phyloP scores from a whole-genome alignment of 2,329 filamentous ascomycete species.

The Chalara sp. region DNA sequence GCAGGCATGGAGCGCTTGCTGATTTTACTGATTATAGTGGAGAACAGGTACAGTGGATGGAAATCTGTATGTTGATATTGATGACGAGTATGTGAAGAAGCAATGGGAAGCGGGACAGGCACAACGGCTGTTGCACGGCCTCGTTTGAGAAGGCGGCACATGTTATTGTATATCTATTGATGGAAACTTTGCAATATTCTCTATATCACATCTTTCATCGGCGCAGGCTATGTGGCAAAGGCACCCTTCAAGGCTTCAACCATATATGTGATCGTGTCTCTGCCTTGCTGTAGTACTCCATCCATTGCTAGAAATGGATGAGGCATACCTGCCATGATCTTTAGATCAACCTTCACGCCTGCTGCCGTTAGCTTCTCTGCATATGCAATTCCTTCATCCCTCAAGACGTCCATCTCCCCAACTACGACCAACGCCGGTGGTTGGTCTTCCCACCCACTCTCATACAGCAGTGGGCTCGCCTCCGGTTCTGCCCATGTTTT shows the following conservation, averaged over 20 bases:
- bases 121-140: not conserved
- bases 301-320: conserved; percentile 56
- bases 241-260: conserved; percentile 16
- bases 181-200: not conserved
- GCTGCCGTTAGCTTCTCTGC: conserved; percentile 38
- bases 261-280: conserved; percentile 38
- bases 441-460: conserved; percentile 38
- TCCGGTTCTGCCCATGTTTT: conserved; percentile 41
- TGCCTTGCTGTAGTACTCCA: conserved; percentile 43
- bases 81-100: not conserved
- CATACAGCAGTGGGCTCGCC: conserved; percentile 46
- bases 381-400: conserved; percentile 46
- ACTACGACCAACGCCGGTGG: conserved; percentile 46
- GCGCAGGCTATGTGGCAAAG: conserved; percentile 9
- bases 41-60: not conserved
- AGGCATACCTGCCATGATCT: conserved; percentile 47
- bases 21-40: not conserved
- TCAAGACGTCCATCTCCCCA: conserved; percentile 49
- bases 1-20: not conserved
- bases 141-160: not conserved
- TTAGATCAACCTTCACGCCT: conserved; percentile 40
- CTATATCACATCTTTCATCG: not conserved
- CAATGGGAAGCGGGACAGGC: not conserved
- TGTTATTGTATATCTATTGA: not conserved
- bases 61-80: not conserved